Conservation (phyloP, 1,284 basidiomycete species). For the Cryptococcus neoformans region DNA sequence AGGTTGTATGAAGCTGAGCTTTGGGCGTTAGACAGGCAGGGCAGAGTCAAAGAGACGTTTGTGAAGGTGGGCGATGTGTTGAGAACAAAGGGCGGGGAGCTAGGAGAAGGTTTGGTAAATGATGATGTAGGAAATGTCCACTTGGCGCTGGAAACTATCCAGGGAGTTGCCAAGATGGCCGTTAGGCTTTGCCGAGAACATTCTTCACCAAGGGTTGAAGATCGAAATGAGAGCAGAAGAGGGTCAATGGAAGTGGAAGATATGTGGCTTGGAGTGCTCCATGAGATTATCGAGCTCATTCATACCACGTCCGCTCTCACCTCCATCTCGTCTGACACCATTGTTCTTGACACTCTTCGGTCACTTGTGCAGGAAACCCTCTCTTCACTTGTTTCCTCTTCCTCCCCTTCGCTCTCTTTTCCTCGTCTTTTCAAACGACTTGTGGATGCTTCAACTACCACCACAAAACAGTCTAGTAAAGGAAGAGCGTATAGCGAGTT, state of each 20-base stretch:
- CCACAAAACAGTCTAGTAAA: slow-evolving; percentile 25
- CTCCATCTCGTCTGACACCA: slow-evolving; percentile 1
- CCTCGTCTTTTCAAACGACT: slow-evolving; percentile 87
- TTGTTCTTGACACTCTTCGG: slow-evolving; percentile 58
- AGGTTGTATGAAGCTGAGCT: slow-evolving; percentile 72
- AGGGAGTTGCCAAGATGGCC: slow-evolving; percentile 59
- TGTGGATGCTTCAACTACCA: slow-evolving; percentile 56
- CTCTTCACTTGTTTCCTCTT: slow-evolving; percentile 74
- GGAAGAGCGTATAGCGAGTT: slow-evolving; percentile 80
- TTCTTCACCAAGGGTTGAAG: slow-evolving; percentile 49
- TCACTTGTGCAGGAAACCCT: slow-evolving; percentile 82
- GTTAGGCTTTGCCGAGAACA: slow-evolving; percentile 66
- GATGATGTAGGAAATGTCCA: slow-evolving; percentile 39
- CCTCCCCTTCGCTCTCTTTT: slow-evolving; percentile 80
- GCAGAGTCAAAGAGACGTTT: slow-evolving; percentile 64
- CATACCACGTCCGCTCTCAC: slow-evolving; percentile 59
- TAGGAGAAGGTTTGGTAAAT: slow-evolving; percentile 54
- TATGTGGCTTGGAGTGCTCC: slow-evolving; percentile 84
- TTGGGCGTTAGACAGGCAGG: slow-evolving; percentile 72
- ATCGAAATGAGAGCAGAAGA: background rate
- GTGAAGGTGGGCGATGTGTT: slow-evolving; percentile 63
- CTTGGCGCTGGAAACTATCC: slow-evolving; percentile 50
- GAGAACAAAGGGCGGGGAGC: slow-evolving; percentile 55
- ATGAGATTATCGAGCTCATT: slow-evolving; percentile 73
- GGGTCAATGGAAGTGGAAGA: slow-evolving; percentile 64